These are phyloP conservation scores for Rhodocollybia butyracea DNA, from an alignment of 768 basidiomycete genomes.

Conservation along the genomic window DNA sequence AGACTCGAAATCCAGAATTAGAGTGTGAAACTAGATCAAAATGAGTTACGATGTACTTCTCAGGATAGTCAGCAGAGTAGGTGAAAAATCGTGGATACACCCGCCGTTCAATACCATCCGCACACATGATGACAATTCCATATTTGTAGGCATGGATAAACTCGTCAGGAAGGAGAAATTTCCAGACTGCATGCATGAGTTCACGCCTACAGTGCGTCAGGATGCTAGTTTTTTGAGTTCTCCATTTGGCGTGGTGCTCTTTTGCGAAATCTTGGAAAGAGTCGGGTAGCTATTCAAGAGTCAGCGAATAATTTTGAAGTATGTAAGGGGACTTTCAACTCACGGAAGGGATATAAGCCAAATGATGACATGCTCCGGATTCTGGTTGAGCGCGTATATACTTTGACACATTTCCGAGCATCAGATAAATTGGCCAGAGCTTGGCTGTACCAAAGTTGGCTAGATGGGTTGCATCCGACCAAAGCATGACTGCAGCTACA, in stretches of 20 bases:
- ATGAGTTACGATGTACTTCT: constrained; percentile 16
- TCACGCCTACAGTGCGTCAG: constrained; percentile 15
- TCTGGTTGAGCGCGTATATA: constrained; percentile 27
- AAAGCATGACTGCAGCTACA: constrained; percentile 26
- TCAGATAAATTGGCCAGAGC: constrained; percentile 39
- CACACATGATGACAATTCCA: constrained; percentile 18
- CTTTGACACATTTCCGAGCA: constrained; percentile 36
- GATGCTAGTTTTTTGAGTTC: not conserved
- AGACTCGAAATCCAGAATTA: constrained; percentile 5
- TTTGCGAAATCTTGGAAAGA: not conserved
- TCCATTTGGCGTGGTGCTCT: not conserved
- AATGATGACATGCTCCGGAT: constrained; percentile 27
- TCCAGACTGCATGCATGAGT: constrained; percentile 21
- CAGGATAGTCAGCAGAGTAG: constrained; percentile 25
- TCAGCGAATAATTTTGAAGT: not conserved
- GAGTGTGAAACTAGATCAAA: not conserved
- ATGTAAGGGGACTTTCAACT: constrained; percentile 4
- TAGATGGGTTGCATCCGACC: constrained; percentile 34
- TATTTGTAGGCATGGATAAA: constrained; percentile 18
- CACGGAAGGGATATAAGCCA: constrained; percentile 38
- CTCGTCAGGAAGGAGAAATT: constrained; percentile 19
- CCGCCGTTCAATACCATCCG: constrained; percentile 17
- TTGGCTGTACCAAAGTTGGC: constrained; percentile 30
- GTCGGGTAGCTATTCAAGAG: not conserved
- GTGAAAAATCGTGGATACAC: constrained; percentile 21